phyloP scores from a whole-genome alignment of 1,284 basidiomycete genomes.

The Cyathus olla region DNA sequence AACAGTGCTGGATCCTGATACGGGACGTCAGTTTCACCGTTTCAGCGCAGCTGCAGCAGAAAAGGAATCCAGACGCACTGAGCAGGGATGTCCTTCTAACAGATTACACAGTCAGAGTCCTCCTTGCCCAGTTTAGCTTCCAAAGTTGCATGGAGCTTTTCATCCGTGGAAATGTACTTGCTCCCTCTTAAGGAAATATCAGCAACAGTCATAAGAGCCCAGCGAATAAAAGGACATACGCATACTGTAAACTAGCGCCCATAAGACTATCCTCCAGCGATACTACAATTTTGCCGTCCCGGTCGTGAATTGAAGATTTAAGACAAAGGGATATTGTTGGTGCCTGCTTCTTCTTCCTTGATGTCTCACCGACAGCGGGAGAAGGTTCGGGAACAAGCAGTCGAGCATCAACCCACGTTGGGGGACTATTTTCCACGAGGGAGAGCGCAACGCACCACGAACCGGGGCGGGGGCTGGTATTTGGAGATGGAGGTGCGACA shows the following conservation, averaged over 20 bases:
- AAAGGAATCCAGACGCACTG: no score
- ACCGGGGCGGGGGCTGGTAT: slow-evolving; percentile 43
- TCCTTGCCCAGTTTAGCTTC: slow-evolving; percentile 64
- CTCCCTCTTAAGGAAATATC: slow-evolving; percentile 52
- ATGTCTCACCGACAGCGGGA: slow-evolving; percentile 11
- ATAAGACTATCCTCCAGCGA: slow-evolving; percentile 57
- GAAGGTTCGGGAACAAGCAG: slow-evolving; percentile 59
- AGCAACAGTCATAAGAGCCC: neutral
- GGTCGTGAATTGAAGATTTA: slow-evolving; percentile 41
- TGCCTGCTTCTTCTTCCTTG: slow-evolving; percentile 36
- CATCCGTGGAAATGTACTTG: slow-evolving; percentile 66
- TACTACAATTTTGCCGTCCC: slow-evolving; percentile 45
- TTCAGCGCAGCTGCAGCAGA: no score
- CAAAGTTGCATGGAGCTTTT: slow-evolving; percentile 61
- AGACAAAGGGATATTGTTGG: slow-evolving; percentile 55
- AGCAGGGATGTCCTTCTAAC: no score
- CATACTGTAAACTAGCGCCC: slow-evolving; percentile 63
- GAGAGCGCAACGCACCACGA: slow-evolving; percentile 68
- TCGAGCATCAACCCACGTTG: slow-evolving; percentile 69
- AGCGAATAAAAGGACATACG: slow-evolving; percentile 51
- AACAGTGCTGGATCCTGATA: no score
- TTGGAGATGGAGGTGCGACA: slow-evolving; percentile 38
- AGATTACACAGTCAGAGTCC: slow-evolving; percentile 67
- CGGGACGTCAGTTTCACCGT: no score
- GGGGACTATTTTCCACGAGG: slow-evolving; percentile 67